A percentile compares a stretch with the other conserved stretches of the same genome.
Evolutionary conservation across 2,329 filamentous ascomycete genomes (phyloP).

Genomic region (Lasiodiplodia sp.): DNA sequence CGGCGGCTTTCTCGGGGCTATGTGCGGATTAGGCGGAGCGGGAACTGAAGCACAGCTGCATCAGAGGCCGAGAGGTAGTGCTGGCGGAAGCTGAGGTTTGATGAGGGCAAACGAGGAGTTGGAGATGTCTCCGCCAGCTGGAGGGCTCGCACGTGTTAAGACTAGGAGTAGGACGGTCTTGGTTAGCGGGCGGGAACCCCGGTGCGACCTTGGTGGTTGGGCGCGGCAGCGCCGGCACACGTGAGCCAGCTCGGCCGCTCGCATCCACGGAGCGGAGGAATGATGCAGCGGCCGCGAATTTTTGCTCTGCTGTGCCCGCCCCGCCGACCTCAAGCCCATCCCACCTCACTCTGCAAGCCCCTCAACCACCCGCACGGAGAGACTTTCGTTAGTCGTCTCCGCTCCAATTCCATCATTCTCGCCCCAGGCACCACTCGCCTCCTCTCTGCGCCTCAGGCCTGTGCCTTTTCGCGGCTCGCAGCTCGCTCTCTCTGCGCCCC

Average conservation of each 20-base stretch:
- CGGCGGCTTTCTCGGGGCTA: constrained; percentile 28
- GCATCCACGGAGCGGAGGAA: constrained; percentile 26
- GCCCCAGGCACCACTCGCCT: constrained; percentile 55
- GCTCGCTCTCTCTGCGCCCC: constrained; percentile 55
- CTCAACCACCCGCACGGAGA: constrained; percentile 15
- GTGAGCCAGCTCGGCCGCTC: constrained; percentile 8
- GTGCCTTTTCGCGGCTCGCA: constrained; percentile 57
- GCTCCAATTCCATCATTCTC: constrained; percentile 30
- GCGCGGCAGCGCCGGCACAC: constrained; percentile 13
- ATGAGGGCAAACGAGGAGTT: not conserved
- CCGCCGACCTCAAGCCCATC: constrained; percentile 10
- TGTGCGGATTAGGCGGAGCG: constrained; percentile 26
- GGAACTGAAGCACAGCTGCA: constrained; percentile 11
- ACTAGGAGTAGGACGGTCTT: constrained; percentile 23
- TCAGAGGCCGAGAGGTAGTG: not conserved
- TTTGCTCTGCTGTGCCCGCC: constrained; percentile 14
- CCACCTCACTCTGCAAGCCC: constrained; percentile 19
- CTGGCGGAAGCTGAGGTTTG: not conserved
- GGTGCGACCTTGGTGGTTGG: constrained; percentile 28
- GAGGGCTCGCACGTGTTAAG: constrained; percentile 9
- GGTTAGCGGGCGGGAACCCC: constrained; percentile 18
- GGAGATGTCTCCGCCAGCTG: not conserved
- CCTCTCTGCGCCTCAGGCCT: constrained; percentile 53
- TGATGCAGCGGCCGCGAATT: constrained; percentile 23
- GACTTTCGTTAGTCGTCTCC: constrained; percentile 40